Percentiles rank a stretch among this genome's conserved stretches.
These are phyloP conservation scores for Cucumis cinereus DNA, from an alignment of 306 rosid genomes.

Conservation along the genomic window DNA sequence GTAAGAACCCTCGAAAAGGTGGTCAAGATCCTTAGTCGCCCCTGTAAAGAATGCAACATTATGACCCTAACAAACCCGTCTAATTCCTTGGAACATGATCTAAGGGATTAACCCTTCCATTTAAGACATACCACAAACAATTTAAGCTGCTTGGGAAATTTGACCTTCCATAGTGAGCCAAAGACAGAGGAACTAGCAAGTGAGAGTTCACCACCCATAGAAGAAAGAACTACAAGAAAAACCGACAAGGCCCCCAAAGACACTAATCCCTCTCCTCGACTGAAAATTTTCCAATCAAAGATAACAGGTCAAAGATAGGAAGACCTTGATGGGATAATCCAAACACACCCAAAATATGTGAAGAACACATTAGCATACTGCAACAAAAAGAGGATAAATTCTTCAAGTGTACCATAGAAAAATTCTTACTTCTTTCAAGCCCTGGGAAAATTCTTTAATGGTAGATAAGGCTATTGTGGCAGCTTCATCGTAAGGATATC, in stretches of 20 bases:
- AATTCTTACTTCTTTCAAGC: slow-evolving; percentile 55
- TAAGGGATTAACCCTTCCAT: not conserved
- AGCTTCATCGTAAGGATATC: slow-evolving; percentile 72
- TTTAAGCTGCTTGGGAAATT: not conserved
- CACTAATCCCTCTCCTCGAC: not conserved
- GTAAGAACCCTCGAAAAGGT: not conserved
- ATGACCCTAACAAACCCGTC: not conserved
- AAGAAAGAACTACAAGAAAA: not conserved
- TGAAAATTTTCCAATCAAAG: not conserved
- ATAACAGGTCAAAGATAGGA: not conserved
- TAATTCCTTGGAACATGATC: not conserved
- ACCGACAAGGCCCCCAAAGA: not conserved
- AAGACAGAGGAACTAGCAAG: not conserved
- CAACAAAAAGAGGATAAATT: not conserved
- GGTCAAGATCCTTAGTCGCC: not conserved
- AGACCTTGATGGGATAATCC: not conserved
- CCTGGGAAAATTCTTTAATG: slow-evolving; percentile 43
- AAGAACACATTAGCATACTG: not conserved
- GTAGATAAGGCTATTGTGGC: slow-evolving; percentile 59
- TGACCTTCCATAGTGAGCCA: not conserved
- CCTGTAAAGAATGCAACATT: not conserved
- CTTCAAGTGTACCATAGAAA: not conserved
- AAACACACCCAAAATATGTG: not conserved
- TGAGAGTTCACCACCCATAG: not conserved
- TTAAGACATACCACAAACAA: not conserved